A percentile compares a stretch with the other conserved stretches of the same genome.
Conservation (phyloP, 2,329 filamentous ascomycete species). For the Phoma sp. region DNA sequence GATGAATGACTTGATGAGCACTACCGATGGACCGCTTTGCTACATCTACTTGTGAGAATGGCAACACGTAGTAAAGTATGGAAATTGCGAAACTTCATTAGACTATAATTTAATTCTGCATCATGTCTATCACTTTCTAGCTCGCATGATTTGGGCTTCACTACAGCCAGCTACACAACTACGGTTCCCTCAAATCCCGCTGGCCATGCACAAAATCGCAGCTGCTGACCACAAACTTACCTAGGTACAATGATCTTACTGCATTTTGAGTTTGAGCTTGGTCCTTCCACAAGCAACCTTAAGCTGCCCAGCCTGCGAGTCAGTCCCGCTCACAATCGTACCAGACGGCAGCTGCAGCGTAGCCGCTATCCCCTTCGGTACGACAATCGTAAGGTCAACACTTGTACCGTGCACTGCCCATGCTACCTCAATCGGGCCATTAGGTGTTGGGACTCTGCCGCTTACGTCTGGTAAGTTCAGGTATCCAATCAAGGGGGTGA, state of each 20-base stretch:
- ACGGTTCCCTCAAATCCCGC: no score
- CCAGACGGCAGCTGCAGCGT: not conserved
- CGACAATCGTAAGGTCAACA: not conserved
- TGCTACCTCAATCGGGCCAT: conserved; percentile 3
- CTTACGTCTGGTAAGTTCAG: not conserved
- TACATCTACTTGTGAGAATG: conserved; percentile 40
- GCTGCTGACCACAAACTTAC: no score
- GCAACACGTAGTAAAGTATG: no score
- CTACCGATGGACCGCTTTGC: conserved; percentile 44
- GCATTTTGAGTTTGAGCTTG: not conserved
- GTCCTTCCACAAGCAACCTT: not conserved
- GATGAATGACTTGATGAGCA: conserved; percentile 41
- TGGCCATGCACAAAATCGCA: no score
- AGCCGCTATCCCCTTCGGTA: not conserved
- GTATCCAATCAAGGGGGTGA: conserved; percentile 6
- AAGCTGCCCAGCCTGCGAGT: not conserved
- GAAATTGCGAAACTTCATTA: no score
- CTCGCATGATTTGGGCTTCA: no score
- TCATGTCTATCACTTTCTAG: no score
- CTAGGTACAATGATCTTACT: no score
- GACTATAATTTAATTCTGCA: no score
- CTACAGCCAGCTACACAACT: no score
- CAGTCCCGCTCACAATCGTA: not conserved
- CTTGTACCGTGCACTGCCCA: not conserved
- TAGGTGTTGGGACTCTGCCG: not conserved